phyloP scores from a whole-genome alignment of 2,329 filamentous ascomycete genomes.

The Ascochyta pisi region DNA sequence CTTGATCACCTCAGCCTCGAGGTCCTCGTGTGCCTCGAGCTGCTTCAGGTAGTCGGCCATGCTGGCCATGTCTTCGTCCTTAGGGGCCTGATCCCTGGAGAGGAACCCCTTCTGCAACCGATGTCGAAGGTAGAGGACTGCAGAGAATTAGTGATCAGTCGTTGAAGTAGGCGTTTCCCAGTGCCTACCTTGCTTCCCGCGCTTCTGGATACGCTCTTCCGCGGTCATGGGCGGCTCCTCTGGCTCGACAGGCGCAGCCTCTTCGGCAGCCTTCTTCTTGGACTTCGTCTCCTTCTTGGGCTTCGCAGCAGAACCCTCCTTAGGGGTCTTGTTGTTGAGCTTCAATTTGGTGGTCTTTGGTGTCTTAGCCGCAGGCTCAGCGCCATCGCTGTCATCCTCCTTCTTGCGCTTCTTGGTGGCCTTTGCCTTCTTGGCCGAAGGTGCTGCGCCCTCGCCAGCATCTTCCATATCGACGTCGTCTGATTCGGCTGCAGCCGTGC shows the following conservation, averaged over 20 bases:
- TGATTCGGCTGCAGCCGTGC: slow-evolving; percentile 36
- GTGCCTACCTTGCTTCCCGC: slow-evolving; percentile 62
- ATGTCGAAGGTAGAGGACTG: slow-evolving; percentile 91
- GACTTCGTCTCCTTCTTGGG: slow-evolving; percentile 67
- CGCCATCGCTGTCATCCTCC: slow-evolving; percentile 65
- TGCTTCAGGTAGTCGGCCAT: slow-evolving; percentile 82
- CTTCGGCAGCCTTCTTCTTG: slow-evolving; percentile 56
- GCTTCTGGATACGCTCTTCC: slow-evolving; percentile 62
- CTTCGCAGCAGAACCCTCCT: slow-evolving; percentile 53
- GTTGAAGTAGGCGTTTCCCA: background rate
- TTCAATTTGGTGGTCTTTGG: slow-evolving; percentile 57
- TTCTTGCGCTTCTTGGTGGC: slow-evolving; percentile 78
- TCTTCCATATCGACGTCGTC: slow-evolving; percentile 52
- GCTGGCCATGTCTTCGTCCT: slow-evolving; percentile 79
- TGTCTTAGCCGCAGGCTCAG: slow-evolving; percentile 65
- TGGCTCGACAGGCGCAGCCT: slow-evolving; percentile 65
- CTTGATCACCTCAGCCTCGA: slow-evolving; percentile 89
- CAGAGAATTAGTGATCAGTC: slow-evolving; percentile 6
- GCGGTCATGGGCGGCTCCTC: slow-evolving; percentile 62
- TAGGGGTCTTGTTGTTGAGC: slow-evolving; percentile 50
- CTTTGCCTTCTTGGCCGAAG: slow-evolving; percentile 46
- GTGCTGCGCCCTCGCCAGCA: slow-evolving; percentile 50
- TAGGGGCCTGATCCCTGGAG: slow-evolving; percentile 81
- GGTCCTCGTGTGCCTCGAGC: slow-evolving; percentile 78
- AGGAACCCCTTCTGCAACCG: slow-evolving; percentile 94